A percentile compares a stretch with the other conserved stretches of the same genome.
phyloP scores from a whole-genome alignment of 2,329 filamentous ascomycete genomes.

The Fusarium sp. region DNA sequence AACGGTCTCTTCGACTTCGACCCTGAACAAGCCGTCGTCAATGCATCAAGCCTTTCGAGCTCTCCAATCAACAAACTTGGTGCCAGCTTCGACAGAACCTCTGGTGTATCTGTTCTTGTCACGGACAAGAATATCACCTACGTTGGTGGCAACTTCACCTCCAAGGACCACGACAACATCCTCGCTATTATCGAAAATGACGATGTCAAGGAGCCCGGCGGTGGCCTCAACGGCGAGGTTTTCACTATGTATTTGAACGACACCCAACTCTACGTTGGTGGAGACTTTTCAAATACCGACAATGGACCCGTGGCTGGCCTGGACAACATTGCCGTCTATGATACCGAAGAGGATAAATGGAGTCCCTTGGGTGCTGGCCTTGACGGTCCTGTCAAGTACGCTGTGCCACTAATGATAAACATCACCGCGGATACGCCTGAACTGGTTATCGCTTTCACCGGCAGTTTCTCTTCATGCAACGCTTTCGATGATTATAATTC shows the following conservation, averaged over 20 bases:
- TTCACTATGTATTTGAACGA: conserved; percentile 74
- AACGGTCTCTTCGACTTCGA: conserved; percentile 94
- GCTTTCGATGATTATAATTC: conserved; percentile 72
- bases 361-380: conserved; percentile 84
- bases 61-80: conserved; percentile 84
- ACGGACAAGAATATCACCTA: conserved; percentile 74
- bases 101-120: conserved; percentile 76
- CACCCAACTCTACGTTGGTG: conserved; percentile 80
- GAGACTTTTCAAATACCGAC: conserved; percentile 81
- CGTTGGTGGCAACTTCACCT: conserved; percentile 86
- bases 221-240: conserved; percentile 86
- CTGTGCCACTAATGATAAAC: conserved; percentile 84
- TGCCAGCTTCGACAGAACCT: conserved; percentile 72
- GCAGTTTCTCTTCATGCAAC: conserved; percentile 79
- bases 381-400: conserved; percentile 77
- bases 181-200: conserved; percentile 76
- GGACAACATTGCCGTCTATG: conserved; percentile 80
- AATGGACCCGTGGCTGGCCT: conserved; percentile 72
- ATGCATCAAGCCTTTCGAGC: conserved; percentile 70
- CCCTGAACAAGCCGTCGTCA: conserved; percentile 64
- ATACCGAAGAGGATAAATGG: conserved; percentile 77
- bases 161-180: conserved; percentile 76
- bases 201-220: conserved; percentile 70
- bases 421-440: conserved; percentile 75
- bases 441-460: conserved; percentile 81